A percentile compares a stretch with the other conserved stretches of the same genome.
These are phyloP conservation scores for Fusarium papillatum DNA, from an alignment of 2,329 filamentous ascomycete genomes.

Conservation along the genomic window DNA sequence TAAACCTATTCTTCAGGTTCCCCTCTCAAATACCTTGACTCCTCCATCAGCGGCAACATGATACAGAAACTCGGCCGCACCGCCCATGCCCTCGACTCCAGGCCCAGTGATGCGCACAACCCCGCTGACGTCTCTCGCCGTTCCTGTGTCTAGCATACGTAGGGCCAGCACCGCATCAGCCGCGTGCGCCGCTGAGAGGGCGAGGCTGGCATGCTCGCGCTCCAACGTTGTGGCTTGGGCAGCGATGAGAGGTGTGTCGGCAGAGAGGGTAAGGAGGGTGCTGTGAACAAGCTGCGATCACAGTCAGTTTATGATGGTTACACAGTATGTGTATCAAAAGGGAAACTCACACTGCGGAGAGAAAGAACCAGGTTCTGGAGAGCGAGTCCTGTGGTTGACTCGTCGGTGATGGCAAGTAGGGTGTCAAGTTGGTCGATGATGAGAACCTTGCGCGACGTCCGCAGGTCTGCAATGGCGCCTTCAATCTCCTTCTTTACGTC, in stretches of 20 bases:
- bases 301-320: constrained; percentile 4
- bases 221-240: constrained; percentile 75
- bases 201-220: constrained; percentile 77
- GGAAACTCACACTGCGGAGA: constrained; percentile 70
- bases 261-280: constrained; percentile 76
- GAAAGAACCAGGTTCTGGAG: constrained; percentile 70
- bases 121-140: constrained; percentile 92
- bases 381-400: constrained; percentile 57
- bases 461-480: constrained; percentile 53
- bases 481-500: constrained; percentile 56
- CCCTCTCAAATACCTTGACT: constrained; percentile 88
- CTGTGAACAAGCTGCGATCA: constrained; percentile 69
- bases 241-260: constrained; percentile 79
- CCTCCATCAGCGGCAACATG: constrained; percentile 83
- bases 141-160: constrained; percentile 85
- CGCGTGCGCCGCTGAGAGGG: constrained; percentile 80
- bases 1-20: constrained; percentile 51
- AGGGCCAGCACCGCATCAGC: constrained; percentile 80
- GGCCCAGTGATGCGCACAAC: constrained; percentile 80
- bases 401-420: constrained; percentile 70
- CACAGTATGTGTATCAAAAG: not conserved
- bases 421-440: constrained; percentile 77
- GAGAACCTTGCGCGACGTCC: constrained; percentile 61
- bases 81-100: constrained; percentile 48
- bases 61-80: constrained; percentile 84